A percentile compares a stretch with the other conserved stretches of the same genome.
phyloP scores from a whole-genome alignment of 2,329 filamentous ascomycete species.

The Fusarium virguliforme region DNA sequence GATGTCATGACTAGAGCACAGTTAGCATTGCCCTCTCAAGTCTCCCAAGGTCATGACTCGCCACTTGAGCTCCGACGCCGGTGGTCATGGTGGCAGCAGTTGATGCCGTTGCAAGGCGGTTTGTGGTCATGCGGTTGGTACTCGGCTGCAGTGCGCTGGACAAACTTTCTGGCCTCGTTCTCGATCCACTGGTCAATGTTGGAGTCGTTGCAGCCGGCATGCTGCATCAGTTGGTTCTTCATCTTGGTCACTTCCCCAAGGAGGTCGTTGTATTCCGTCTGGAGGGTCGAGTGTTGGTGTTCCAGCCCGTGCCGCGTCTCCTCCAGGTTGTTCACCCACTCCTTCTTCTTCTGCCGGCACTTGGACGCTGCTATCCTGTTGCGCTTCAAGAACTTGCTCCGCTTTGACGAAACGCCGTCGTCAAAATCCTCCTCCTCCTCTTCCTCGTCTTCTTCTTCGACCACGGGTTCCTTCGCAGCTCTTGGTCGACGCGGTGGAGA shows the following conservation, averaged over 20 bases:
- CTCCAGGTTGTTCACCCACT: constrained; percentile 67
- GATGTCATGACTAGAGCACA: constrained; percentile 4
- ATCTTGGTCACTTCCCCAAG: constrained; percentile 63
- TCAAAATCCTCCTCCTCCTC: constrained; percentile 29
- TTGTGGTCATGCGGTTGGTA: background rate
- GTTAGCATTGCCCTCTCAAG: constrained; percentile 4
- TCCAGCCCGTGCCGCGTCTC: constrained; percentile 64
- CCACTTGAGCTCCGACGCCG: constrained; percentile 33
- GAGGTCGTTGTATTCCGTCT: constrained; percentile 61
- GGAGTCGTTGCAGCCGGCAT: constrained; percentile 67
- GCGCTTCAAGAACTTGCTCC: constrained; percentile 75
- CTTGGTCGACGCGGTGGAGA: constrained; percentile 11
- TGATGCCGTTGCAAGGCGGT: background rate
- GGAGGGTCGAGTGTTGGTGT: constrained; percentile 60
- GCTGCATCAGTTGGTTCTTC: constrained; percentile 68
- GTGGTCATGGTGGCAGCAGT: background rate
- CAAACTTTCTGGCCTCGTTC: constrained; percentile 67
- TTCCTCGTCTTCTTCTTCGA: constrained; percentile 36
- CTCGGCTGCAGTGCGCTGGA: constrained; percentile 52
- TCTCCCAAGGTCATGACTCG: background rate
- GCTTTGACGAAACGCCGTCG: constrained; percentile 59
- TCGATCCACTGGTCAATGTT: constrained; percentile 71
- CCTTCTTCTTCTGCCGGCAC: constrained; percentile 78
- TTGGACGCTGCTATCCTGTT: constrained; percentile 83
- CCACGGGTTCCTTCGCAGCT: background rate